These are phyloP conservation scores for Marasmius sp. DNA, from an alignment of 1,284 basidiomycete genomes.

Conservation along the genomic window DNA sequence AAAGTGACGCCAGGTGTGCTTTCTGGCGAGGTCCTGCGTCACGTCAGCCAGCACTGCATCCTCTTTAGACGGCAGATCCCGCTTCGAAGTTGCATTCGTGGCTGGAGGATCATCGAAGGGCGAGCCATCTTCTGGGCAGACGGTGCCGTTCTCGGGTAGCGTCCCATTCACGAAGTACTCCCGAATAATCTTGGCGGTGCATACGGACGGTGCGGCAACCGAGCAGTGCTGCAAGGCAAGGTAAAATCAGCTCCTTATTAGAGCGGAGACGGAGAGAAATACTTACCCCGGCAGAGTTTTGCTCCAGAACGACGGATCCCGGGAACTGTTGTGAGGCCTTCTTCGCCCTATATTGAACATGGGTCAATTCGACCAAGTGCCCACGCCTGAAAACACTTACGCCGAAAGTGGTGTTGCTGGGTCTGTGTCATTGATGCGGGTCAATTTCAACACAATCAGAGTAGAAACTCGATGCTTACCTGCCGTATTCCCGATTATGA, in stretches of 20 bases:
- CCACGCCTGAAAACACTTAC: background rate
- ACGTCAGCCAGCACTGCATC: no score
- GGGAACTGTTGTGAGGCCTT: slow-evolving; percentile 9
- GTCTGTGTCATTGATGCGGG: background rate
- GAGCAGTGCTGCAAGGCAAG: slow-evolving; percentile 11
- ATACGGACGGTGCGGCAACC: slow-evolving; percentile 11
- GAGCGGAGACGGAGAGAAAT: background rate
- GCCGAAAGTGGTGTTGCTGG: slow-evolving; percentile 9
- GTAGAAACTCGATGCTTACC: slow-evolving; percentile 1
- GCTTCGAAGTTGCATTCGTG: no score
- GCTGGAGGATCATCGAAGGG: background rate
- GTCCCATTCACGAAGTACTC: slow-evolving; percentile 16
- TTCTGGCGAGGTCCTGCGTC: no score
- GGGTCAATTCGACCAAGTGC: background rate
- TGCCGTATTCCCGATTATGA: slow-evolving; percentile 14
- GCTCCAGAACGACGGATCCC: slow-evolving; percentile 14
- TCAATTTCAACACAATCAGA: background rate
- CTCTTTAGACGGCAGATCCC: no score
- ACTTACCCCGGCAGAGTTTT: slow-evolving; percentile 14
- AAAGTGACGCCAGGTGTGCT: no score
- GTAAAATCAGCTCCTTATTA: background rate
- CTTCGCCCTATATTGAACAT: slow-evolving; percentile 2
- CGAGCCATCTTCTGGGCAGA: slow-evolving; percentile 9
- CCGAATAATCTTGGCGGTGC: slow-evolving; percentile 9
- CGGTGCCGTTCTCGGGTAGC: slow-evolving; percentile 9